Evolutionary conservation across 257 asterid species (phyloP).

Genomic region (Solanum microdontum): DNA sequence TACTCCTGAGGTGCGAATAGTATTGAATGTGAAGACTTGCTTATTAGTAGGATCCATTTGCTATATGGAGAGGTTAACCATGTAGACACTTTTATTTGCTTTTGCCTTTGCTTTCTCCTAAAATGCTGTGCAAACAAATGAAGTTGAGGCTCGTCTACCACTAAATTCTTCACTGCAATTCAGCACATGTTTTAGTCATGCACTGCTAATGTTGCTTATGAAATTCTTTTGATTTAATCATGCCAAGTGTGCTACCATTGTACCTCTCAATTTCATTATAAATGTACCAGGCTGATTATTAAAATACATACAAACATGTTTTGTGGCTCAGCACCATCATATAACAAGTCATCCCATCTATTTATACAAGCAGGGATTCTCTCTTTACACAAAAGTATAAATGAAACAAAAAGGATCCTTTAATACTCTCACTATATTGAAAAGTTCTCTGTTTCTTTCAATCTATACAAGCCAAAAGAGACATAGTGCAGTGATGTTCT

Average conservation of each 20-base stretch:
- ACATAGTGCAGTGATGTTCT: not conserved
- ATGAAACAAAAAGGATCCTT: not conserved
- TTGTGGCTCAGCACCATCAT: not conserved
- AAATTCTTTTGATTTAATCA: not conserved
- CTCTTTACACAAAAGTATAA: not conserved
- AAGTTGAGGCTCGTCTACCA: not conserved
- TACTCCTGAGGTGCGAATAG: not conserved
- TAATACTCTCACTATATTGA: not conserved
- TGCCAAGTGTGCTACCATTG: not conserved
- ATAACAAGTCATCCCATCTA: not conserved
- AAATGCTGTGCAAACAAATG: not conserved
- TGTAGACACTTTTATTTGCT: not conserved
- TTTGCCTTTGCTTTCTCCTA: not conserved
- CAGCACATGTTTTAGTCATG: not conserved
- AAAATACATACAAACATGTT: not conserved
- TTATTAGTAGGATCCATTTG: not conserved
- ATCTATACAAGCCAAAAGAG: not conserved
- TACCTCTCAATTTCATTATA: not conserved
- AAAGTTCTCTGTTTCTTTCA: not conserved
- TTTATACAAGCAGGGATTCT: not conserved
- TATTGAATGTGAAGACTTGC: not conserved
- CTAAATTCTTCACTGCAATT: not conserved
- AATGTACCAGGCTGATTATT: not conserved
- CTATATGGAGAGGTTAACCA: not conserved
- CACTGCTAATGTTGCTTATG: not conserved